These are phyloP conservation scores for Hirschfeldia incana DNA, from an alignment of 345 rosid species.

Conservation along the genomic window DNA sequence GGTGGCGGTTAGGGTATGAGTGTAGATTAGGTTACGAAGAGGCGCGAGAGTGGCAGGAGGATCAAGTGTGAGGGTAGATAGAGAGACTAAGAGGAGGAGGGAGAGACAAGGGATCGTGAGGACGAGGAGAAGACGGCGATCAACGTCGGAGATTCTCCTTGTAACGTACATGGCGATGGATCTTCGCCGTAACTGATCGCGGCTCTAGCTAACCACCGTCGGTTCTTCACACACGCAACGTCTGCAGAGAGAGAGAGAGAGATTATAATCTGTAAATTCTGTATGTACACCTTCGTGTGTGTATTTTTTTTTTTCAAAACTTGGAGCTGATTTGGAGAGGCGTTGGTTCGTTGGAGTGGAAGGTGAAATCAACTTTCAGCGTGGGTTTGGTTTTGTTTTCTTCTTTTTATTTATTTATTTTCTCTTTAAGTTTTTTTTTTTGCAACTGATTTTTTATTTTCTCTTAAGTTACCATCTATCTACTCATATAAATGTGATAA, in stretches of 20 bases:
- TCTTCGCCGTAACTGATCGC: background rate
- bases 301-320: background rate
- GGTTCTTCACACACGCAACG: background rate
- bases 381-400: slow-evolving; percentile 22
- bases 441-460: background rate
- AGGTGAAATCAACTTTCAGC: slow-evolving; percentile 39
- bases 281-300: no score
- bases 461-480: background rate
- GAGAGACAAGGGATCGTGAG: slow-evolving; percentile 38
- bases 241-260: background rate
- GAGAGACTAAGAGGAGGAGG: slow-evolving; percentile 34
- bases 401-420: background rate
- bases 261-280: no score
- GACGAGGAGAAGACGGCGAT: slow-evolving; percentile 47
- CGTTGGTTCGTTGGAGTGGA: slow-evolving; percentile 30
- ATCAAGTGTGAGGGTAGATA: slow-evolving; percentile 26
- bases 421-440: background rate
- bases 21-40: slow-evolving; percentile 33
- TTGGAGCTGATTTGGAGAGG: slow-evolving; percentile 11
- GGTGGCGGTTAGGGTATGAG: slow-evolving; percentile 27
- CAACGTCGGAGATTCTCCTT: slow-evolving; percentile 46
- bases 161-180: slow-evolving; percentile 27
- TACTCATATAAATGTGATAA: background rate
- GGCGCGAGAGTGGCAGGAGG: slow-evolving; percentile 38
- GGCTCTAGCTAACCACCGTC: slow-evolving; percentile 1